Evolutionary conservation across 495 filamentous ascomycete species (phyloP).

Genomic region (Podospora anserina): DNA sequence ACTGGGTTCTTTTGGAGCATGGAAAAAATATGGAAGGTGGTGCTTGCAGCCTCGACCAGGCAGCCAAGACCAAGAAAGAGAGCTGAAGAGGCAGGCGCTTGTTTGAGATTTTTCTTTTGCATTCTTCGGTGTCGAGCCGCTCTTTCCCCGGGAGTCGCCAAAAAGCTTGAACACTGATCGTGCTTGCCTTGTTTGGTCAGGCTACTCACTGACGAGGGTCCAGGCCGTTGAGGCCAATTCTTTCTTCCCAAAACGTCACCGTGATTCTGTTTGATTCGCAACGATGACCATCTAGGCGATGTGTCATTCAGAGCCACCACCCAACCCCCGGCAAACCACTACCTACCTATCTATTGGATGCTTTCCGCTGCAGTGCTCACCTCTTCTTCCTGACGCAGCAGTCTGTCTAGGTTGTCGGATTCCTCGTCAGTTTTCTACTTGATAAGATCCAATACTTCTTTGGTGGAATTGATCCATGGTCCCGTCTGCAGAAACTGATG

Average conservation of each 20-base stretch:
- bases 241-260: neutral
- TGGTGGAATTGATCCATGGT: neutral
- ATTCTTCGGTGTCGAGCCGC: neutral
- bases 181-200: neutral
- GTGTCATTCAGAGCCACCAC: neutral
- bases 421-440: no score
- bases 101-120: conserved; percentile 9
- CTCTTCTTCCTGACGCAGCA: neutral
- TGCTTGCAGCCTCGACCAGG: neutral
- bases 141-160: conserved; percentile 2
- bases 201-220: neutral
- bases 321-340: neutral
- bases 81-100: conserved; percentile 9
- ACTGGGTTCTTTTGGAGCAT: neutral
- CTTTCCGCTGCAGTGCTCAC: neutral
- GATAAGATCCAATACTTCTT: no score
- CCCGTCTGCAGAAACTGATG: neutral
- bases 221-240: neutral
- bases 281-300: neutral
- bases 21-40: neutral
- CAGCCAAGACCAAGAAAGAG: conserved; percentile 2
- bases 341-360: neutral
- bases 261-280: neutral
- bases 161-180: neutral
- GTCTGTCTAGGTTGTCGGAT: neutral